Conservation (phyloP, 2,329 filamentous ascomycete genomes). For the Microsporum ferrugineum region DNA sequence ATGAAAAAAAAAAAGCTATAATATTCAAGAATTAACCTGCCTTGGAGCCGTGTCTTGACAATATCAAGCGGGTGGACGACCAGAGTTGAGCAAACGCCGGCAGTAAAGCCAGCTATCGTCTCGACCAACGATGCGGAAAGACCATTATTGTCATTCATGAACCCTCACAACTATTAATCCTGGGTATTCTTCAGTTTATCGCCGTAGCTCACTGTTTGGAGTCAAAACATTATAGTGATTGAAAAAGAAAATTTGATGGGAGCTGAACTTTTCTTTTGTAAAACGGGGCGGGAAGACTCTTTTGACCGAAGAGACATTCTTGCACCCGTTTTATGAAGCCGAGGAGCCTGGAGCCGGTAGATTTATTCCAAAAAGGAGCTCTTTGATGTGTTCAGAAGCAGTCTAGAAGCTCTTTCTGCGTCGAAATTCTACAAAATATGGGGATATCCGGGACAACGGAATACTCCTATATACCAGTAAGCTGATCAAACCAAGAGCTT, state of each 20-base stretch:
- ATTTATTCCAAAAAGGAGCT: no score
- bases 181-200: neutral
- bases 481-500: neutral
- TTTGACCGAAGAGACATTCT: neutral
- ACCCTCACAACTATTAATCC: slow-evolving; percentile 14
- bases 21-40: slow-evolving; percentile 36
- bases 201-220: neutral
- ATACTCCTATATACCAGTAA: neutral
- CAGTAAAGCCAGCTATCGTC: slow-evolving; percentile 77
- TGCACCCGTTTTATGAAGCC: no score
- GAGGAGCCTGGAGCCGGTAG: no score
- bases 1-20: neutral
- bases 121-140: slow-evolving; percentile 71
- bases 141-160: slow-evolving; percentile 41
- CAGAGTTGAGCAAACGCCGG: slow-evolving; percentile 75
- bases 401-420: neutral
- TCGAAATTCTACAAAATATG: neutral
- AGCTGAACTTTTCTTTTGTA: neutral
- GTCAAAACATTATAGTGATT: neutral
- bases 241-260: neutral
- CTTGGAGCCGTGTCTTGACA: slow-evolving; percentile 90
- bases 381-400: no score
- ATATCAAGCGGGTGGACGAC: slow-evolving; percentile 87
- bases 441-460: neutral
- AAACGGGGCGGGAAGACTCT: neutral